Evolutionary conservation across 2,329 filamentous ascomycete genomes (phyloP).

Genomic region (Trichoderma koningii): DNA sequence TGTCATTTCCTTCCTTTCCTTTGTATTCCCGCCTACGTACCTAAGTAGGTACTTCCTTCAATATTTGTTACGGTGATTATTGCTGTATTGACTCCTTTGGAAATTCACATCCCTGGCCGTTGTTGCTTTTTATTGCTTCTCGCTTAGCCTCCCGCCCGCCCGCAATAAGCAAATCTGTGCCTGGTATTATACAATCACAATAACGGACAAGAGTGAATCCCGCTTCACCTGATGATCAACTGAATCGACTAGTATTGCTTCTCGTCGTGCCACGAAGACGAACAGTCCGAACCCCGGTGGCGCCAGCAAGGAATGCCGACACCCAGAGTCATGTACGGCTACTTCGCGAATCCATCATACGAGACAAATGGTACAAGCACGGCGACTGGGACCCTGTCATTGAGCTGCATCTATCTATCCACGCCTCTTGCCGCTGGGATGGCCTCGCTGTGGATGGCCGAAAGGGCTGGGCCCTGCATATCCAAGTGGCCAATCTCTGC

Average conservation of each 20-base stretch:
- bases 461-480: slow-evolving; percentile 22
- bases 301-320: background rate
- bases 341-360: no score
- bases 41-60: background rate
- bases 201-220: background rate
- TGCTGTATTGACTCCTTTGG: no score
- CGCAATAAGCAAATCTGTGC: background rate
- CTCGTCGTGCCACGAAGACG: slow-evolving; percentile 3
- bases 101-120: no score
- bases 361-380: background rate
- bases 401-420: background rate
- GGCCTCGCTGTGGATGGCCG: slow-evolving; percentile 14
- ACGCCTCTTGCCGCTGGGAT: background rate
- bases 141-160: slow-evolving; percentile 19
- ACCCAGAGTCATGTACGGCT: no score
- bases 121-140: slow-evolving; percentile 5
- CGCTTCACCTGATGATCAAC: background rate
- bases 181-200: background rate
- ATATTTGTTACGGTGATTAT: no score
- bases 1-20: background rate
- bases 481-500: slow-evolving; percentile 1
- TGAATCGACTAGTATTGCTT: background rate
- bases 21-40: background rate
- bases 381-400: slow-evolving; percentile 4
- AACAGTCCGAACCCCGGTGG: background rate